phyloP scores from a whole-genome alignment of 306 rosid genomes.

The Astragalus glycyphyllos region DNA sequence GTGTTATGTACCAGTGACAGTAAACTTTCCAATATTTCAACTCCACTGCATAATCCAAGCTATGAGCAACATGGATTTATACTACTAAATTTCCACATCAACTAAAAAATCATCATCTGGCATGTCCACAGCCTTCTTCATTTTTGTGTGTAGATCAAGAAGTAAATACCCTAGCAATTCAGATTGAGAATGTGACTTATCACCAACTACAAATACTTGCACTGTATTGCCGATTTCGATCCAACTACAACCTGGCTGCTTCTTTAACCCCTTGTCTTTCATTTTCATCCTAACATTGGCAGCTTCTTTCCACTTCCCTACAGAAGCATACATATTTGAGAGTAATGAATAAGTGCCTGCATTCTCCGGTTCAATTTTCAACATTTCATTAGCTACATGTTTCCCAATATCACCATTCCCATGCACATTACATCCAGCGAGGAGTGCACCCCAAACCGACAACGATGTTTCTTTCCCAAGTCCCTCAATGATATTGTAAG shows the following conservation, averaged over 20 bases:
- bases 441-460: slow-evolving; percentile 53
- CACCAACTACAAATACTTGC: slow-evolving; percentile 55
- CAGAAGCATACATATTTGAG: slow-evolving; percentile 54
- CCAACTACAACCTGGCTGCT: slow-evolving; percentile 66
- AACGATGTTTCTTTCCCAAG: slow-evolving; percentile 46
- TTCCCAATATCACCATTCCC: slow-evolving; percentile 51
- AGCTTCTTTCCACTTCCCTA: slow-evolving; percentile 59
- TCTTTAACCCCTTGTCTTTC: slow-evolving; percentile 55
- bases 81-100: slow-evolving; percentile 22
- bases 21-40: slow-evolving; percentile 16
- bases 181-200: slow-evolving; percentile 44
- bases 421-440: slow-evolving; percentile 55
- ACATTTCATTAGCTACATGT: slow-evolving; percentile 46
- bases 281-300: slow-evolving; percentile 50
- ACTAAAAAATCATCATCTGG: slow-evolving; percentile 44
- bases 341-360: slow-evolving; percentile 50
- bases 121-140: slow-evolving; percentile 43
- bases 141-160: slow-evolving; percentile 45
- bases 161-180: slow-evolving; percentile 41
- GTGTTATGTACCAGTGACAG: slow-evolving; percentile 12
- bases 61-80: slow-evolving; percentile 19
- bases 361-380: slow-evolving; percentile 47
- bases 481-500: slow-evolving; percentile 49
- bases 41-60: slow-evolving; percentile 30
- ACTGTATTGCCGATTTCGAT: slow-evolving; percentile 53